Evolutionary conservation across 148 eudicot genomes (phyloP).

Genomic region (Dysphania ambrosioides): DNA sequence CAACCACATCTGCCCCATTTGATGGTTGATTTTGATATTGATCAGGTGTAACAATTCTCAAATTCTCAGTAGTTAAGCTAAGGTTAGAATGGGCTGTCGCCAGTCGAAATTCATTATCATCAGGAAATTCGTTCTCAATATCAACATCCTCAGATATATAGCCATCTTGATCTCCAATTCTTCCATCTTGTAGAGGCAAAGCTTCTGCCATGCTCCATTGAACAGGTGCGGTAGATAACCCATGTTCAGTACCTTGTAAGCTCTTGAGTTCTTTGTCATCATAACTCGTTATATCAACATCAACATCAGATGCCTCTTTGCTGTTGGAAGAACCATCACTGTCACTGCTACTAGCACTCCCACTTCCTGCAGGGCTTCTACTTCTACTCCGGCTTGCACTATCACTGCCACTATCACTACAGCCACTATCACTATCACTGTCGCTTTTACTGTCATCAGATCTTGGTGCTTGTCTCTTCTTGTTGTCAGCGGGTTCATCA

Average conservation of each 20-base stretch:
- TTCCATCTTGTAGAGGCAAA: conserved; percentile 33
- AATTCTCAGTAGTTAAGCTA: conserved; percentile 34
- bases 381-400: conserved; percentile 76
- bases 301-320: conserved; percentile 92
- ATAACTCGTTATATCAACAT: conserved; percentile 82
- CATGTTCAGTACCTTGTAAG: conserved; percentile 38
- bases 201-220: conserved; percentile 43
- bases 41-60: conserved; percentile 30
- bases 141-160: conserved; percentile 58
- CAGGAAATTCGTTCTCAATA: conserved; percentile 48
- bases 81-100: conserved; percentile 28
- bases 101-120: conserved; percentile 43
- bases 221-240: conserved; percentile 29
- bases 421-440: conserved; percentile 68
- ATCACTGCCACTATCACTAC: conserved; percentile 61
- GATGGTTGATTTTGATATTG: conserved; percentile 32
- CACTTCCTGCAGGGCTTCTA: conserved; percentile 65
- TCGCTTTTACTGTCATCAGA: conserved; percentile 69
- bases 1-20: conserved; percentile 24
- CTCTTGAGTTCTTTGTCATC: conserved; percentile 66
- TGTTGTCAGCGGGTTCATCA: conserved; percentile 53
- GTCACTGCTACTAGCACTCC: conserved; percentile 81
- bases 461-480: conserved; percentile 50
- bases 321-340: conserved; percentile 92
- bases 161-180: conserved; percentile 44